Percentiles rank a stretch among this genome's conserved stretches.
These are phyloP conservation scores for Neopestalotiopsis sp. DNA, from an alignment of 2,329 filamentous ascomycete species.

Conservation along the genomic window DNA sequence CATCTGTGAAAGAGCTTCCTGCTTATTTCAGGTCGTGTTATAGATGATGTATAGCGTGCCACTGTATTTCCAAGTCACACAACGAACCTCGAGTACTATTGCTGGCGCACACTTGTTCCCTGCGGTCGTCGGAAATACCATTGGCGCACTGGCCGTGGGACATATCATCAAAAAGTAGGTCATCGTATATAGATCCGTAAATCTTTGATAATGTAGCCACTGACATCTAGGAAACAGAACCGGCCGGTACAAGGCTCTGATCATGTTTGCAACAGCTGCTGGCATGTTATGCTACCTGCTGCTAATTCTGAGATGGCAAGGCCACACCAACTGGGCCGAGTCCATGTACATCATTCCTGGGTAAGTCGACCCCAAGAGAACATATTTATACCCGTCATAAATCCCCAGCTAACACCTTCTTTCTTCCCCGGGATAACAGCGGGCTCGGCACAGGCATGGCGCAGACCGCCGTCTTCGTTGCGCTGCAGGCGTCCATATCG, in stretches of 20 bases:
- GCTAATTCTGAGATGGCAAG: conserved; percentile 64
- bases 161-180: conserved; percentile 61
- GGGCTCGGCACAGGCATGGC: conserved; percentile 57
- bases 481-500: conserved; percentile 51
- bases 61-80: conserved; percentile 72
- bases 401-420: neutral
- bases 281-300: conserved; percentile 57
- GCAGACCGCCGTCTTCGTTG: conserved; percentile 52
- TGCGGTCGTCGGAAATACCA: conserved; percentile 69
- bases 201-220: too few relatives aligned
- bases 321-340: conserved; percentile 59
- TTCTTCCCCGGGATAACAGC: conserved; percentile 31
- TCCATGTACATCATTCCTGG: conserved; percentile 43
- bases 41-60: conserved; percentile 70
- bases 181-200: too few relatives aligned
- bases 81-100: conserved; percentile 59
- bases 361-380: neutral
- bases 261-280: conserved; percentile 55
- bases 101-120: conserved; percentile 69
- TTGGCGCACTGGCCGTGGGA: conserved; percentile 67
- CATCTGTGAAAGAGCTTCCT: neutral
- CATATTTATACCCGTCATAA: too few relatives aligned
- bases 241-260: conserved; percentile 62
- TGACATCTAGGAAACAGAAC: too few relatives aligned
- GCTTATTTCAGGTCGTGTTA: neutral